Conservation (phyloP, 139 green algal species). For the Chloropicon primus region DNA sequence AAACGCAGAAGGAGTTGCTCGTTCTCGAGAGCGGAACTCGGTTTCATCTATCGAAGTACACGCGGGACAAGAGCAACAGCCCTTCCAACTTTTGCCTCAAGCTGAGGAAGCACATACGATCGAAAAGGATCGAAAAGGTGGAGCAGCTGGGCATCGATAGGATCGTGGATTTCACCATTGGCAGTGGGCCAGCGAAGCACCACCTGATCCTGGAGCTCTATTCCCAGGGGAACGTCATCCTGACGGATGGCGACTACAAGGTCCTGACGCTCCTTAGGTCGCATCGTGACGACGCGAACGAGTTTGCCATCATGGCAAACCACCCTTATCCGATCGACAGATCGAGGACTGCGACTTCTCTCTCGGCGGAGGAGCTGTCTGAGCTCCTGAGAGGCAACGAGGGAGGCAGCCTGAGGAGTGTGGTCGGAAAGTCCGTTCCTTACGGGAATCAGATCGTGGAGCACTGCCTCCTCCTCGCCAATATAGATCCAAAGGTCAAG, state of each 20-base stretch:
- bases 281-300: constrained; percentile 70
- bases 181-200: constrained; percentile 51
- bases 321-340: constrained; percentile 56
- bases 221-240: constrained; percentile 85
- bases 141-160: constrained; percentile 76
- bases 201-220: constrained; percentile 96
- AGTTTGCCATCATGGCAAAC: constrained; percentile 53
- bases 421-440: background rate
- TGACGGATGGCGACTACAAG: constrained; percentile 74
- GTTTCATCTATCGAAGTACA: constrained; percentile 69
- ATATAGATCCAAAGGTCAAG: background rate
- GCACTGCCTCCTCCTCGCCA: constrained; percentile 1
- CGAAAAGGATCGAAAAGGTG: constrained; percentile 66
- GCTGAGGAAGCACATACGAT: constrained; percentile 90
- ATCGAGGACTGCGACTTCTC: background rate
- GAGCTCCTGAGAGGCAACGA: background rate
- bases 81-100: constrained; percentile 85
- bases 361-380: background rate
- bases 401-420: background rate
- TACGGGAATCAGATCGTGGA: constrained; percentile 4
- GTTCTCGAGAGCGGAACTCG: constrained; percentile 76
- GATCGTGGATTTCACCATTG: constrained; percentile 87
- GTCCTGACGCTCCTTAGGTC: background rate
- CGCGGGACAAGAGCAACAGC: constrained; percentile 38
- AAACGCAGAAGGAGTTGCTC: constrained; percentile 85